Percentiles rank a stretch among this genome's conserved stretches.
phyloP scores from a whole-genome alignment of 2,329 filamentous ascomycete species.

The Intubia oerlemansii region DNA sequence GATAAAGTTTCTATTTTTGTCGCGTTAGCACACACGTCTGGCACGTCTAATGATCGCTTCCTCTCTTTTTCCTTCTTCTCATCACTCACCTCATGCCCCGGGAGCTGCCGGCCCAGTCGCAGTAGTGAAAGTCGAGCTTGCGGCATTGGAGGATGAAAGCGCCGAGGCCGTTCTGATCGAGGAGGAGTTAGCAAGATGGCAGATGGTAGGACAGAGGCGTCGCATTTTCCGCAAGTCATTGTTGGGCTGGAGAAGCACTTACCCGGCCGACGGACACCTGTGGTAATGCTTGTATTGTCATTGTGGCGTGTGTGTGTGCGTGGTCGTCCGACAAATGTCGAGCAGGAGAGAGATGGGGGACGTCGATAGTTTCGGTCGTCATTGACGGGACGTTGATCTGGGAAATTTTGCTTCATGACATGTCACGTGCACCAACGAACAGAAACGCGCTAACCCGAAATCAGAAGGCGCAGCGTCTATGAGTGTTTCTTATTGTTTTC shows the following conservation, averaged over 20 bases:
- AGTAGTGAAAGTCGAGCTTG: slow-evolving; percentile 89
- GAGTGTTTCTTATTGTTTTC: too few relatives aligned
- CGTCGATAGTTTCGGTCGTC: too few relatives aligned
- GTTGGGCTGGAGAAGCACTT: not conserved
- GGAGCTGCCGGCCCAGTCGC: slow-evolving; percentile 87
- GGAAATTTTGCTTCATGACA: too few relatives aligned
- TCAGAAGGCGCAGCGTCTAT: too few relatives aligned
- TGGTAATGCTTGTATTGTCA: slow-evolving; percentile 9
- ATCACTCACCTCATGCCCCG: slow-evolving; percentile 69
- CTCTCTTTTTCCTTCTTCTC: not conserved
- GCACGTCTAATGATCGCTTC: not conserved
- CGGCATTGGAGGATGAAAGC: slow-evolving; percentile 96
- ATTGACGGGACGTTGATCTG: too few relatives aligned
- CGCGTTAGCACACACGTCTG: slow-evolving; percentile 3
- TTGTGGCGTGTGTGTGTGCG: slow-evolving; percentile 2
- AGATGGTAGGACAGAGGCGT: not conserved
- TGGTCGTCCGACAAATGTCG: not conserved
- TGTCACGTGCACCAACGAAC: too few relatives aligned
- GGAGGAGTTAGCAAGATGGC: not conserved
- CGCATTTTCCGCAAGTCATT: not conserved
- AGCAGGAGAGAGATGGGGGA: not conserved
- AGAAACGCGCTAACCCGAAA: too few relatives aligned
- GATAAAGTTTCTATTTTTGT: slow-evolving; percentile 61
- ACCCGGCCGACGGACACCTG: slow-evolving; percentile 9
- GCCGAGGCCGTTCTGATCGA: slow-evolving; percentile 77